Evolutionary conservation across 2,329 filamentous ascomycete species (phyloP).

Genomic region (Neonectria neomacrospora): DNA sequence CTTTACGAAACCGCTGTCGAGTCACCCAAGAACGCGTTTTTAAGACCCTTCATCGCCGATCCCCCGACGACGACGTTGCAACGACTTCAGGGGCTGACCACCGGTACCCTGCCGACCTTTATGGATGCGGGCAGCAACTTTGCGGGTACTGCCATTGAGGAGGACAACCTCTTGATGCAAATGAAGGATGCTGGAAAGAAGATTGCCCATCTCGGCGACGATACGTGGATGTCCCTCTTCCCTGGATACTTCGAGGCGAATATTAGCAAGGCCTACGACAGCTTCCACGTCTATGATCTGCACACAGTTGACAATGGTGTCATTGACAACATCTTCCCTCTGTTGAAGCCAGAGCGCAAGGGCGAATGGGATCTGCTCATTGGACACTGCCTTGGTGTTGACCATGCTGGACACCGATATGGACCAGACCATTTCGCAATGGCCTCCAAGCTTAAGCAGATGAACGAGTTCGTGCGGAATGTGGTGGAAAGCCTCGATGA

Average conservation of each 20-base stretch:
- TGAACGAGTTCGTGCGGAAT: conserved; percentile 82
- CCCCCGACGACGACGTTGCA: conserved; percentile 95
- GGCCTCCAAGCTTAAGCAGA: conserved; percentile 89
- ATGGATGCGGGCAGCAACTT: conserved; percentile 96
- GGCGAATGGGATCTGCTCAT: conserved; percentile 93
- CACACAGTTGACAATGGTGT: conserved; percentile 98
- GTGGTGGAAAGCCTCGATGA: conserved; percentile 81
- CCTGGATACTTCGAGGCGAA: conserved; percentile 92
- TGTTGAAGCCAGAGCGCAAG: conserved; percentile 73
- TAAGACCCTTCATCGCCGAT: conserved; percentile 96
- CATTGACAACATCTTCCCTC: conserved; percentile 86
- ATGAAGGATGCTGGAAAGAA: conserved; percentile 73
- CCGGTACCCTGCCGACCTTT: conserved; percentile 93
- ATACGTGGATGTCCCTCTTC: conserved; percentile 95
- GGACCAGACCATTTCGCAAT: conserved; percentile 93
- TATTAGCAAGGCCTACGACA: conserved; percentile 90
- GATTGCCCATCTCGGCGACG: conserved; percentile 94
- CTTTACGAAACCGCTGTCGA: conserved; percentile 83
- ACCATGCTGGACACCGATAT: conserved; percentile 96
- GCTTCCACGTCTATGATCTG: conserved; percentile 97
- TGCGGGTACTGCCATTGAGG: conserved; percentile 92
- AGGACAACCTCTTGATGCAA: conserved; percentile 82
- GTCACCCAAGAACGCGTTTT: conserved; percentile 83
- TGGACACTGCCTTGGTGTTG: conserved; percentile 93
- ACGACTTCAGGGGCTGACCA: conserved; percentile 91